phyloP scores from a whole-genome alignment of 2,329 filamentous ascomycete species.

The Teratosphaeria gauchensis region DNA sequence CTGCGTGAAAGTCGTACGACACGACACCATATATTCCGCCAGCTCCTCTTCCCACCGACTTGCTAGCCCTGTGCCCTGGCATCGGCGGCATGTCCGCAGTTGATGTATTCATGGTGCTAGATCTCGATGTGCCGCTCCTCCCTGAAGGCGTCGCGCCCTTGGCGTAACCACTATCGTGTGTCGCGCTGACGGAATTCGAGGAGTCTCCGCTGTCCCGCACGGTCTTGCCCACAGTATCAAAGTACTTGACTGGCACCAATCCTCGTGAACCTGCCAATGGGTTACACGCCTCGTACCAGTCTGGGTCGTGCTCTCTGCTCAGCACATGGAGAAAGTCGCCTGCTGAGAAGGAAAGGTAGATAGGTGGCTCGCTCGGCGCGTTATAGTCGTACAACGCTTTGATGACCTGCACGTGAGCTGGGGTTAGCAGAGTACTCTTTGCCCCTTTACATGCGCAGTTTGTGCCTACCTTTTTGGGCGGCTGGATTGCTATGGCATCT shows the following conservation, averaged over 20 bases:
- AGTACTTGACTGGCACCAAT: conserved; percentile 87
- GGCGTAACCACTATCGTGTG: conserved; percentile 87
- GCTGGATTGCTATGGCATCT: conserved; percentile 76
- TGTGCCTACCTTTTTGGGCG: conserved; percentile 73
- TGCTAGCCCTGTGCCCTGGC: conserved; percentile 24
- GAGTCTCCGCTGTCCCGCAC: conserved; percentile 69
- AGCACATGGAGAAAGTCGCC: conserved; percentile 99
- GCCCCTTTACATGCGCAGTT: neutral
- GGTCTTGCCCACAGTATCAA: conserved; percentile 84
- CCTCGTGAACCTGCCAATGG: conserved; percentile 81
- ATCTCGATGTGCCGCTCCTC: conserved; percentile 22
- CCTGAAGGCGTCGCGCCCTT: conserved; percentile 36
- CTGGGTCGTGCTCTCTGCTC: conserved; percentile 81
- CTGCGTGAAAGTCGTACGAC: conserved; percentile 92
- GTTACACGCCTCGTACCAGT: conserved; percentile 99
- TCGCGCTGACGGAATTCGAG: conserved; percentile 39
- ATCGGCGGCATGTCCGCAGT: conserved; percentile 12
- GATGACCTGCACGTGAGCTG: conserved; percentile 62
- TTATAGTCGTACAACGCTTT: conserved; percentile 91
- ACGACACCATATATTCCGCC: conserved; percentile 92
- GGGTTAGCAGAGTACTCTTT: neutral
- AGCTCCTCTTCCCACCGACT: conserved; percentile 41
- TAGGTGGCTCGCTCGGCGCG: conserved; percentile 49
- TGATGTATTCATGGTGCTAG: conserved; percentile 20
- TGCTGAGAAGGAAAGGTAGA: conserved; percentile 76